Conservation (phyloP, 1,284 basidiomycete species). For the Boletus subluridellus region DNA sequence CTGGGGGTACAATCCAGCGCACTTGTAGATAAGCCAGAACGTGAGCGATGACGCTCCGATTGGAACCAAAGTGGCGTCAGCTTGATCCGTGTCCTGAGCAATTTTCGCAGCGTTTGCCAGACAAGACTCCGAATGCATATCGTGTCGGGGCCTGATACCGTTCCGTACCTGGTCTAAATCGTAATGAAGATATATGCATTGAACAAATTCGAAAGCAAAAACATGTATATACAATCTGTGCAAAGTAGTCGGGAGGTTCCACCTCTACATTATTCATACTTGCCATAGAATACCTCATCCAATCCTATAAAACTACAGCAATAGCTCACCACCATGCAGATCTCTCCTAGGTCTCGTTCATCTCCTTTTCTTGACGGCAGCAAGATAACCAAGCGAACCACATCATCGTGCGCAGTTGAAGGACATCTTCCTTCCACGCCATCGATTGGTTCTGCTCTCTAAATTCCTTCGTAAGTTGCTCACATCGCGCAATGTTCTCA, state of each 20-base stretch:
- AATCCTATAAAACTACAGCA: conserved; percentile 25
- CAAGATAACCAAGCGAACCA: conserved; percentile 88
- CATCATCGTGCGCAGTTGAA: conserved; percentile 89
- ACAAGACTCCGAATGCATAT: background rate
- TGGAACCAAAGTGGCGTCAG: background rate
- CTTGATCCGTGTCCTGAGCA: too few relatives aligned
- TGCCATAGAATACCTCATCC: conserved; percentile 27
- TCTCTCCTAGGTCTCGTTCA: conserved; percentile 31
- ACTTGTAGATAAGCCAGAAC: background rate
- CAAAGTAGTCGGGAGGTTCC: conserved; percentile 25
- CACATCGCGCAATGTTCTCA: conserved; percentile 85
- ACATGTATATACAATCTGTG: conserved; percentile 32
- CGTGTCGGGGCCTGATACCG: background rate
- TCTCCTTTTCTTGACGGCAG: conserved; percentile 46
- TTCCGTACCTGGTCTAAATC: background rate
- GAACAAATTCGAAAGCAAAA: conserved; percentile 20
- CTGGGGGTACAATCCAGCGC: background rate
- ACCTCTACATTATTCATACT: conserved; percentile 28
- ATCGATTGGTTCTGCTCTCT: conserved; percentile 80
- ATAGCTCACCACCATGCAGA: background rate
- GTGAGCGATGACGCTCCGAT: background rate
- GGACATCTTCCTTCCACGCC: conserved; percentile 92
- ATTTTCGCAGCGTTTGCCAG: background rate
- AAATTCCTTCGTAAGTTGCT: conserved; percentile 83
- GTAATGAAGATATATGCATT: conserved; percentile 11